phyloP scores from a whole-genome alignment of 345 rosid genomes.

The Sonneratia alba region DNA sequence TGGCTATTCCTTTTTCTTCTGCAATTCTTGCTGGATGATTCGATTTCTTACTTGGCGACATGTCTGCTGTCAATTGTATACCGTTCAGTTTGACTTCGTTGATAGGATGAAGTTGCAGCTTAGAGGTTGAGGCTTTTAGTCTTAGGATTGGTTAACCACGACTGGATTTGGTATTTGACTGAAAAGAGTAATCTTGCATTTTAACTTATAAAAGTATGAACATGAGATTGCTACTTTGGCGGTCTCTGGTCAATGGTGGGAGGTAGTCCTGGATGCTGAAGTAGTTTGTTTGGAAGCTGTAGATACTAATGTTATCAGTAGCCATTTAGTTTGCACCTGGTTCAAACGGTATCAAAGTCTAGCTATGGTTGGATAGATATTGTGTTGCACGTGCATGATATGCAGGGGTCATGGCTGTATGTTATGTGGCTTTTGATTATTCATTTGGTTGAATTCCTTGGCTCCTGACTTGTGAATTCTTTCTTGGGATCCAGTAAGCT shows the following conservation, averaged over 20 bases:
- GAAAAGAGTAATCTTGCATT: neutral
- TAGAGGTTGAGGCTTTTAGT: neutral
- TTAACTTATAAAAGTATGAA: neutral
- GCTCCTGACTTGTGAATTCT: neutral
- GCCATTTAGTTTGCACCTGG: neutral
- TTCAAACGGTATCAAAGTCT: neutral
- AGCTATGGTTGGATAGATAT: neutral
- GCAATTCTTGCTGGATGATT: neutral
- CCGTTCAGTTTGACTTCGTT: neutral
- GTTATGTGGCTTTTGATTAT: neutral
- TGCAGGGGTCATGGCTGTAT: neutral
- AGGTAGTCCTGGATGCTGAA: neutral
- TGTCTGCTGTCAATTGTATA: neutral
- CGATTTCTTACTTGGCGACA: neutral
- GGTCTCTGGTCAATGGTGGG: neutral
- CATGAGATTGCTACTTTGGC: neutral
- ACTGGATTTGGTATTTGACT: neutral
- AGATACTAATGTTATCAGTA: too few relatives aligned
- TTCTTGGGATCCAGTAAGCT: conserved; percentile 41
- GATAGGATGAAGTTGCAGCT: neutral
- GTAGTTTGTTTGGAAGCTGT: too few relatives aligned
- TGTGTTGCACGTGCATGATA: neutral
- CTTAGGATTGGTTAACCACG: neutral
- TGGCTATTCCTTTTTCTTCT: neutral
- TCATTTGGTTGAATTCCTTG: neutral